Percentiles rank a stretch among this genome's conserved stretches.
phyloP scores from a whole-genome alignment of 2,329 filamentous ascomycete genomes.

The Hypoxylon sp. region DNA sequence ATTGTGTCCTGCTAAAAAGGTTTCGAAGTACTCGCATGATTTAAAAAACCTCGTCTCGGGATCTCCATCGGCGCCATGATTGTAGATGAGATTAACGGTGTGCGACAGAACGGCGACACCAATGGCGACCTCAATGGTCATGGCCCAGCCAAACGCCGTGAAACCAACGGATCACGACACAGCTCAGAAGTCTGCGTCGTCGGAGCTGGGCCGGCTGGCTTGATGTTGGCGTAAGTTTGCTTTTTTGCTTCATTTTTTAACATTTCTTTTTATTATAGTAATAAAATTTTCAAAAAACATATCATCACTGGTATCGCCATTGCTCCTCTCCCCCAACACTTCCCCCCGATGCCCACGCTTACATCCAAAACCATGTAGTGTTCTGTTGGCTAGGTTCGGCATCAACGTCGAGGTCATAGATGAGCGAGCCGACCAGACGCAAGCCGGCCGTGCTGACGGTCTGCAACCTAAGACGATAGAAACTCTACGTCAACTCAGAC shows the following conservation, averaged over 20 bases:
- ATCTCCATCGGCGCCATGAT: constrained; percentile 43
- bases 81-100: constrained; percentile 46
- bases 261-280: constrained; percentile 42
- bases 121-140: constrained; percentile 40
- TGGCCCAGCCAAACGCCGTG: constrained; percentile 42
- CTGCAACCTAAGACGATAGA: constrained; percentile 85
- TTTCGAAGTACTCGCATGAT: constrained; percentile 33
- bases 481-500: constrained; percentile 79
- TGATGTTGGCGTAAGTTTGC: constrained; percentile 64
- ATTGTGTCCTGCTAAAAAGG: constrained; percentile 24
- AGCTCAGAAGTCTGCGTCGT: constrained; percentile 63
- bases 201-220: constrained; percentile 69
- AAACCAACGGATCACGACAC: constrained; percentile 44
- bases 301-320: not conserved
- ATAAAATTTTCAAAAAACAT: constrained; percentile 7
- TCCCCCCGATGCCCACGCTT: constrained; percentile 21
- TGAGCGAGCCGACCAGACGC: constrained; percentile 76
- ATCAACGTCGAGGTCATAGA: constrained; percentile 77
- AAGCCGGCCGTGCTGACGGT: constrained; percentile 76
- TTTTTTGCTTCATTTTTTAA: constrained; percentile 4
- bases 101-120: constrained; percentile 43
- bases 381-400: constrained; percentile 72
- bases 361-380: constrained; percentile 54
- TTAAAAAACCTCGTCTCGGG: constrained; percentile 25
- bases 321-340: not conserved